These are phyloP conservation scores for Tuber aestivum DNA, from an alignment of 495 filamentous ascomycete genomes.

Conservation along the genomic window DNA sequence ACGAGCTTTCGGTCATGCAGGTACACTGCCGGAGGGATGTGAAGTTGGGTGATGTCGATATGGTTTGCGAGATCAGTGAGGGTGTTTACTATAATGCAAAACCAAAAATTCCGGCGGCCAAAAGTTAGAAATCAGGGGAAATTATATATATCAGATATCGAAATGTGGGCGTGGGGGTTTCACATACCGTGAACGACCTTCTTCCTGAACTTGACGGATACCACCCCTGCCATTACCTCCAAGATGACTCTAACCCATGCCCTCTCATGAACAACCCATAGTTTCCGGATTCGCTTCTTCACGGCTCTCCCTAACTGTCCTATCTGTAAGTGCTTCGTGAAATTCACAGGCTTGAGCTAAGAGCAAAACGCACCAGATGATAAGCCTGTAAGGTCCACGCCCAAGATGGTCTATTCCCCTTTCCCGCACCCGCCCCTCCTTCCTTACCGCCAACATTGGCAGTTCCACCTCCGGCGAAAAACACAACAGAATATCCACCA, in stretches of 20 bases:
- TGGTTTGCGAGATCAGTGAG: constrained; percentile 49
- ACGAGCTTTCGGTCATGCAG: constrained; percentile 51
- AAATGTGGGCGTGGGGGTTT: neutral
- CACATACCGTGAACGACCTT: constrained; percentile 53
- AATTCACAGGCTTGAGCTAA: neutral
- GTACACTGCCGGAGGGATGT: constrained; percentile 52
- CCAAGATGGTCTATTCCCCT: constrained; percentile 51
- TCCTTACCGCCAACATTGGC: constrained; percentile 14
- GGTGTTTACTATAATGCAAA: constrained; percentile 45
- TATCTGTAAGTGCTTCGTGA: constrained; percentile 20
- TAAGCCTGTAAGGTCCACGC: constrained; percentile 57
- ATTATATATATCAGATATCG: neutral
- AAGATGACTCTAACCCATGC: constrained; percentile 54
- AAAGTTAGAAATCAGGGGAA: neutral
- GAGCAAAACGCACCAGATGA: constrained; percentile 44
- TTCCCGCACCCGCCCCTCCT: constrained; percentile 40
- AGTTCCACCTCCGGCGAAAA: constrained; percentile 51
- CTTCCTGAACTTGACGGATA: constrained; percentile 54
- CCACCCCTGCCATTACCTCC: constrained; percentile 55
- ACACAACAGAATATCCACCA: constrained; percentile 52
- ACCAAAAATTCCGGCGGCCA: neutral
- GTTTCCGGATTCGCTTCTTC: constrained; percentile 51
- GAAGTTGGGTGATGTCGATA: constrained; percentile 49
- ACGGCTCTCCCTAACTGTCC: constrained; percentile 48
- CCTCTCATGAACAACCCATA: constrained; percentile 56